Base-by-base conservation (phyloP, 2,329 filamentous ascomycete species). In the Penicillium sp. region DNA sequence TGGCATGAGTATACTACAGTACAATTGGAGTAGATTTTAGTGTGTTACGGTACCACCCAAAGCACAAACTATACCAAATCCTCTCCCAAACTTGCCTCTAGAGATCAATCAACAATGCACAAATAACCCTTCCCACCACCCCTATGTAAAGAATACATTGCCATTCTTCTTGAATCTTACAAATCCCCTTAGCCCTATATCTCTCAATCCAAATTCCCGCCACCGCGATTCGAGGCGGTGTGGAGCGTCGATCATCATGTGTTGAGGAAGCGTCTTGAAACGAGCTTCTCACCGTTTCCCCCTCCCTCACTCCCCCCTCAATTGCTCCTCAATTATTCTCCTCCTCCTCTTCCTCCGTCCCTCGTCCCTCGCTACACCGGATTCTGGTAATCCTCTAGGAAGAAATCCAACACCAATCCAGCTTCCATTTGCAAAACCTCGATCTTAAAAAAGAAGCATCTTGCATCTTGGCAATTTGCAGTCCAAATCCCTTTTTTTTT, bases 221-320 rank as follows among this genome's bases (percentile, higher is more conserved):
- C 24, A 28, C 45, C 10, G 26, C 47, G 28, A 60, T 56, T 56
- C 45, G 56, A 67, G 63, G 65, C 65, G 65, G 65, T 67, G 65
- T 67, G 65, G 63, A 64, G 61, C 45, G 63, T 66, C 66, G 62
- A 63, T 68, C 63, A 61, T 61, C 58, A 47, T 56, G 58, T 50
- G 53, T 60, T 49, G 60, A 60, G 56, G 37, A 42, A 22, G 19
- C 42, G 58, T 58, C 62, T 60, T 66, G 65, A 69, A 69, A 65
- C 65, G 61, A 64, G 61, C 28, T 26, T 38, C 60, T 64, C 61
- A 70, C 65, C 68, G 62, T 58, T 60, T 58, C 49, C 58, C 53
- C 60, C 53, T 60, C 61, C 26, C 54, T 63, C 56, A 58, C 61
- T 51, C 58, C 49, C 40, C 19, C 28, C 44, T 42, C 50, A 53